Evolutionary conservation across 805 yeast genomes (phyloP), one percentile per base, ranked within the genome.

Genomic region (Starmerella geochares): DNA sequence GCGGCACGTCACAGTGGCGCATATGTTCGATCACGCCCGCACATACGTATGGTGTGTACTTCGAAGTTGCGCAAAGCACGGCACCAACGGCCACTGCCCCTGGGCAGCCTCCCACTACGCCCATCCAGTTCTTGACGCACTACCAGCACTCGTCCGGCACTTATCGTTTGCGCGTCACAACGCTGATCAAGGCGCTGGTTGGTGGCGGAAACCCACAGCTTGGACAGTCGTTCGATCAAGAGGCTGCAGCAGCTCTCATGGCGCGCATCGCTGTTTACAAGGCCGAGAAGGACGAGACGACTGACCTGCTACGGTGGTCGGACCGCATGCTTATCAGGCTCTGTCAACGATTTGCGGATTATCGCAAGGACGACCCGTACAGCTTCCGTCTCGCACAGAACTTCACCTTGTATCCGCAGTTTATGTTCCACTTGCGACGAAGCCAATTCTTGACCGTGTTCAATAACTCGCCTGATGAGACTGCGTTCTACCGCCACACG

Each of bases 401-500:
- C 63, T 88, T 86, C 67, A 78, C 86, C 39, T 72, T 90, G 64
- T 83, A 86, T 63, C 99, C 99, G 24, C 98, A 92, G 68, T 94
- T 92, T 63, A 82, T 92, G 68, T 92, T 83, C 71, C 94, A 92
- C 65, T 74, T 92, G 69, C 83, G 98, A 71, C 81, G 98, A 66
- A 86, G 96, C 1, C 97, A 90, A 68, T 88, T 92, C 67, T 72
- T 92, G 65, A 94, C 86, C 66, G 95, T 90, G 40, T 92, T 92
- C 75, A 92, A 92, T 70, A 88, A 88, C 68, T 92, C 98, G 5
- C 98, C 98, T 1, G 99, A 92, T 71, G 99, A 92, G 71, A 87
- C 97, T 39, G 95, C 96, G 33, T 92, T 88, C 68, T 86, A 90
- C 69, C 80, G 96, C 66, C 98, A 92, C 67, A 81, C 86, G 16